A percentile compares a stretch with the other conserved stretches of the same genome.
These are phyloP conservation scores for Candolleomyces aberdarensis DNA, from an alignment of 768 basidiomycete genomes.

Conservation along the genomic window DNA sequence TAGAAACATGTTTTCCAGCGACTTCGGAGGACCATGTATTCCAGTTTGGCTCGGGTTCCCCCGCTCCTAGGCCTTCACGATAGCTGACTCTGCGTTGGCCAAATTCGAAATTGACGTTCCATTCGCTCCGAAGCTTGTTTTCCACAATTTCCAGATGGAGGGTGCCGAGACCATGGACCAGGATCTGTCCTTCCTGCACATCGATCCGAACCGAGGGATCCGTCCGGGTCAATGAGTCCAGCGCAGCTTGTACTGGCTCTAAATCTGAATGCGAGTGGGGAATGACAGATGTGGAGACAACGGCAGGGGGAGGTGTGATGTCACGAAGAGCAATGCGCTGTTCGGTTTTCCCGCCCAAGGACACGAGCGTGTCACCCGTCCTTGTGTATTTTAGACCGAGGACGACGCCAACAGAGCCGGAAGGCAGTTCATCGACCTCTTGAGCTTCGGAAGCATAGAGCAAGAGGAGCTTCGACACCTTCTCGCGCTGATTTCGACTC, in stretches of 20 bases:
- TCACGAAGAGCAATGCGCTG: slow-evolving; percentile 48
- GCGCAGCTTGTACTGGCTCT: slow-evolving; percentile 71
- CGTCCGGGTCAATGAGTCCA: slow-evolving; percentile 71
- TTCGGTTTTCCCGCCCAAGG: slow-evolving; percentile 38
- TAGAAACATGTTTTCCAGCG: slow-evolving; percentile 49
- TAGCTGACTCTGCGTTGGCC: slow-evolving; percentile 78
- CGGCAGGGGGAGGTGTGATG: slow-evolving; percentile 75
- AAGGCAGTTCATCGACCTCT: slow-evolving; percentile 78
- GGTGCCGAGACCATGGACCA: slow-evolving; percentile 81
- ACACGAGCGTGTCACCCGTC: slow-evolving; percentile 82
- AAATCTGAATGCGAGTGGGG: slow-evolving; percentile 80
- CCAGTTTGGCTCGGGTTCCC: slow-evolving; percentile 26
- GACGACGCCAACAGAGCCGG: slow-evolving; percentile 82
- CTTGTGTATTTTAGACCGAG: slow-evolving; percentile 81
- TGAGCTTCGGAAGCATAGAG: slow-evolving; percentile 74
- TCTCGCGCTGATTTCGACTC: slow-evolving; percentile 67
- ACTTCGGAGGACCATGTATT: slow-evolving; percentile 62
- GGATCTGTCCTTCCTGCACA: slow-evolving; percentile 75
- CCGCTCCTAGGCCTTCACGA: slow-evolving; percentile 55
- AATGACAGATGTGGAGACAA: slow-evolving; percentile 81
- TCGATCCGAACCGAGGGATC: slow-evolving; percentile 88
- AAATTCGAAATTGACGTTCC: slow-evolving; percentile 74
- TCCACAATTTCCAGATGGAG: slow-evolving; percentile 89
- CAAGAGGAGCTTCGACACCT: slow-evolving; percentile 69
- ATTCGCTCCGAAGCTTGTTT: slow-evolving; percentile 76